These are phyloP conservation scores for Smallanthus sonchifolius DNA, from an alignment of 129 eudicot genomes.

Conservation along the genomic window DNA sequence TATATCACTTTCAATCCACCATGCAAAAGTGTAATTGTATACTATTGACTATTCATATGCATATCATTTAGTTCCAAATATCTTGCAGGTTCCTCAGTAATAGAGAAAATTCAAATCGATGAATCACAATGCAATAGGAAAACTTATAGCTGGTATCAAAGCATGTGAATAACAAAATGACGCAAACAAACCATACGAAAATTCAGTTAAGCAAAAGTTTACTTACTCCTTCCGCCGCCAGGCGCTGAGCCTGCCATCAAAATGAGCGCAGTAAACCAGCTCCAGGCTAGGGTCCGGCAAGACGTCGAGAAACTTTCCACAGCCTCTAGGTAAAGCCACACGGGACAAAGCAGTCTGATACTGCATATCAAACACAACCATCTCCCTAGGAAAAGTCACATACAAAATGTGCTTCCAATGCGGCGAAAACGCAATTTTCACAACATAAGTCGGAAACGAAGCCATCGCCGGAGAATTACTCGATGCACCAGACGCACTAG, in stretches of 20 bases:
- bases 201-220: background rate
- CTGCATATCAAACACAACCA: conserved; percentile 82
- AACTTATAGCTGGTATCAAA: conserved; percentile 11
- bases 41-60: background rate
- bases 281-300: conserved; percentile 72
- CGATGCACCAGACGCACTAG: conserved; percentile 8
- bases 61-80: background rate
- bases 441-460: conserved; percentile 53
- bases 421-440: conserved; percentile 70
- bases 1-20: background rate
- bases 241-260: conserved; percentile 80
- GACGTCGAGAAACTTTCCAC: conserved; percentile 82
- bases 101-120: background rate
- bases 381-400: conserved; percentile 81
- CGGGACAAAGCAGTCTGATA: conserved; percentile 55
- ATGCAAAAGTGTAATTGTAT: background rate
- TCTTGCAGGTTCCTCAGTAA: conserved; percentile 1
- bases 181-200: conserved; percentile 6
- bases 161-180: background rate
- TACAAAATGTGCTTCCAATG: conserved; percentile 81
- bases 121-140: conserved; percentile 2
- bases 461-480: conserved; percentile 60
- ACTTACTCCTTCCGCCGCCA: conserved; percentile 93
- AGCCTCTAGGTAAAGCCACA: conserved; percentile 63
- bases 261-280: conserved; percentile 76